Evolutionary conservation across 805 yeast genomes (phyloP).

Genomic region (Isabelozyma pseudorhagii): DNA sequence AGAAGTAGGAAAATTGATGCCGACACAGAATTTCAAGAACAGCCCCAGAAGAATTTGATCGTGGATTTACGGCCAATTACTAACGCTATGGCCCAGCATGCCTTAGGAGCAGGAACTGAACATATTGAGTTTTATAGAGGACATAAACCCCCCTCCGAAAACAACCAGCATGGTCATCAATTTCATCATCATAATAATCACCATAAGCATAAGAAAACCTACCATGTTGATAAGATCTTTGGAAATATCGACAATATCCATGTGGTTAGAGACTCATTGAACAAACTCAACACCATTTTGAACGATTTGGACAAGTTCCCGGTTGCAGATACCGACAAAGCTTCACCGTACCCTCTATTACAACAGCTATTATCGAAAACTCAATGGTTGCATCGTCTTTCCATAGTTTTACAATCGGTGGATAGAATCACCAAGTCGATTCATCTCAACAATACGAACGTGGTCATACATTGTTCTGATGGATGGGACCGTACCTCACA

Average conservation of each 20-base stretch:
- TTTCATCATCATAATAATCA: not conserved
- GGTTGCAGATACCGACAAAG: constrained; percentile 8
- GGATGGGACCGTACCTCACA: constrained; percentile 99
- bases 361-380: constrained; percentile 59
- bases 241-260: constrained; percentile 94
- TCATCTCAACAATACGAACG: constrained; percentile 76
- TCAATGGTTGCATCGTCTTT: constrained; percentile 75
- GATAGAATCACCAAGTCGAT: constrained; percentile 79
- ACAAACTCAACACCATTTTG: constrained; percentile 57
- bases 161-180: constrained; percentile 4
- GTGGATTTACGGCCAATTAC: constrained; percentile 92
- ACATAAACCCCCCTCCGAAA: constrained; percentile 1
- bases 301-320: constrained; percentile 66
- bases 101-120: constrained; percentile 97
- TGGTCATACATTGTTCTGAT: constrained; percentile 91
- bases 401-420: constrained; percentile 68
- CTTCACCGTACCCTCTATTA: constrained; percentile 20
- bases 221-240: constrained; percentile 60
- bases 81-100: constrained; percentile 95
- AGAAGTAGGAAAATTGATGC: constrained; percentile 13
- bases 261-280: constrained; percentile 84
- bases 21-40: constrained; percentile 22
- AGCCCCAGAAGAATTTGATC: constrained; percentile 55
- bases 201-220: constrained; percentile 17
- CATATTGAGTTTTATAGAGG: constrained; percentile 79